Evolutionary conservation across 352 stramenopile genomes (phyloP), one percentile per base, ranked within the genome.

Genomic region (Aphanomyces cochlioides): DNA sequence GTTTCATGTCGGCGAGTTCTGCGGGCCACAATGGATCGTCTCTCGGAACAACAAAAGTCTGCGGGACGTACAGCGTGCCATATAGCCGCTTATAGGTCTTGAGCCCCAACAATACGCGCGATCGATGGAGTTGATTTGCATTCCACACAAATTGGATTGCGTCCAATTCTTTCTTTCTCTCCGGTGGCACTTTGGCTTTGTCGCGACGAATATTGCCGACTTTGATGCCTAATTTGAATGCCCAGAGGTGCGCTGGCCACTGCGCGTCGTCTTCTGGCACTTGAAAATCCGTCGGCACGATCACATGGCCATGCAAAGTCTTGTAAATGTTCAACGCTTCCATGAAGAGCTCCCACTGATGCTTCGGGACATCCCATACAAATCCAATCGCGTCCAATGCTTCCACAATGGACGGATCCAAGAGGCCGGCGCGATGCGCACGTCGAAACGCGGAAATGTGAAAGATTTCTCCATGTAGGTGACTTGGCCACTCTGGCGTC

Each of bases 241-340:
- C 57, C 57, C 57, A 66, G 13, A 66, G 7, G 8, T 19, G 10
- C 41, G 8, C 8, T 12, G 57, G 57, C 57, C 57, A 66, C 10
- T 56, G 12, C 10, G 10, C 38, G 17, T 56, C 57, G 13, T 66
- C 10, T 12, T n/a, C 8, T 66, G 57, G 57, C 10, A 66, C 57
- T 8, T 50, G n/a, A 66, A 66, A 66, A 1, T 56, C 41, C 47
- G 19, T n/a, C 21, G 19, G 57, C 17, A 66, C 37, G 10, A 50
- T 66, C 38, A 66, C 8, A 56, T 66, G 57, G 8, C 57, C 57
- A 66, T 66, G n/a, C 13, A 66, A 8, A 56, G 8, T 8, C n/a
- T 66, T 66, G 57, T 50, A 66, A 8, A 34, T 19, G 38, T 66
- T 56, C 10, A 66, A 37, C 37, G 10, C 57, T 8, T 12, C 10